Evolutionary conservation across 495 filamentous ascomycete genomes (phyloP).

Genomic region (Letharia lupina): DNA sequence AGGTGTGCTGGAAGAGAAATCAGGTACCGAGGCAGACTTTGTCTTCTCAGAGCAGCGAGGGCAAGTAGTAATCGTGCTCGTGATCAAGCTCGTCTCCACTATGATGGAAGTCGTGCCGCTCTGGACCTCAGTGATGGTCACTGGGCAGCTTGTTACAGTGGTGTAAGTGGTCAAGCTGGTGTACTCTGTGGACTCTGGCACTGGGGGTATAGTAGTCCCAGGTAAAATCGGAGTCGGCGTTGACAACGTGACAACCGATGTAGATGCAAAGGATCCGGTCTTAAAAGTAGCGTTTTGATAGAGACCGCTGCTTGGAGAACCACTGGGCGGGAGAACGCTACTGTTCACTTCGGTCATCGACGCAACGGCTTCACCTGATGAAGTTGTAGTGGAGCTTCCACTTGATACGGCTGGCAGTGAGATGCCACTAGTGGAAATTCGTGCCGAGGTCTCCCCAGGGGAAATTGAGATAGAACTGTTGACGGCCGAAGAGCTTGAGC

Average conservation of each 20-base stretch:
- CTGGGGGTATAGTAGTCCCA: not conserved
- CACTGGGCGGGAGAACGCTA: not conserved
- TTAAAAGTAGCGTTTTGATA: not conserved
- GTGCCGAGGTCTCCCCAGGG: not conserved
- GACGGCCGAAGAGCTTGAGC: not conserved
- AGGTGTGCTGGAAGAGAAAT: not conserved
- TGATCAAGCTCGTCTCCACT: slow-evolving; percentile 5
- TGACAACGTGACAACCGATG: not conserved
- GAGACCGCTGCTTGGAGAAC: not conserved
- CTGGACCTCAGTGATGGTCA: slow-evolving; percentile 7
- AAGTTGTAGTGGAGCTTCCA: not conserved
- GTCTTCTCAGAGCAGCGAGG: not conserved
- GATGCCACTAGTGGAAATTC: not conserved
- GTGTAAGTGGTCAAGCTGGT: slow-evolving; percentile 15
- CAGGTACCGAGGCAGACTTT: not conserved
- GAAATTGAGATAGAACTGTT: not conserved
- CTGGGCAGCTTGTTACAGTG: slow-evolving; percentile 11
- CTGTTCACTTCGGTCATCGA: not conserved
- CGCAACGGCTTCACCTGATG: not conserved
- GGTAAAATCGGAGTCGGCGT: not conserved
- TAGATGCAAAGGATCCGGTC: not conserved
- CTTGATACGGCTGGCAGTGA: not conserved
- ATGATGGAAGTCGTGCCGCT: not conserved
- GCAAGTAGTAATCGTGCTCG: slow-evolving; percentile 14
- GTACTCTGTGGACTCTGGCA: not conserved